phyloP scores from a whole-genome alignment of 805 yeast genomes.

The Scheffersomyces ergatensis region DNA sequence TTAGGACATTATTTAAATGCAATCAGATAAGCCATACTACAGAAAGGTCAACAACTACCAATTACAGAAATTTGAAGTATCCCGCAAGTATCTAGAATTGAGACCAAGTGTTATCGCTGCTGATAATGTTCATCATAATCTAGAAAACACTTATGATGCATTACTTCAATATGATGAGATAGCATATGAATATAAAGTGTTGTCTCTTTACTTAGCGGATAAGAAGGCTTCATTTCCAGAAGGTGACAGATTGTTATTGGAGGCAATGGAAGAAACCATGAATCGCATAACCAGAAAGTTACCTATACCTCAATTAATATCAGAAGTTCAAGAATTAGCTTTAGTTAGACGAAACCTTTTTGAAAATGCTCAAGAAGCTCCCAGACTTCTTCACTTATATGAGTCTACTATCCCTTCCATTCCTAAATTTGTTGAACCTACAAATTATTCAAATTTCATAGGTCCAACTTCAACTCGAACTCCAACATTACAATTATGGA shows the following conservation, averaged over 20 bases:
- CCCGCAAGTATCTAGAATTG: conserved; percentile 10
- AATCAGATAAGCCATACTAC: not conserved
- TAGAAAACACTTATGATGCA: conserved; percentile 12
- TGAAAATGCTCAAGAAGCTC: conserved; percentile 32
- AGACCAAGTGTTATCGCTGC: conserved; percentile 6
- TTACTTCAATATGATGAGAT: conserved; percentile 26
- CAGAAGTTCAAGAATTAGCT: conserved; percentile 18
- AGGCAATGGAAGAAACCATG: conserved; percentile 13
- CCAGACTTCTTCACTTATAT: conserved; percentile 17
- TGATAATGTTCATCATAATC: conserved; percentile 7
- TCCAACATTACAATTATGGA: not conserved
- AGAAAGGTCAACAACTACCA: conserved; percentile 17
- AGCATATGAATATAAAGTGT: conserved; percentile 20
- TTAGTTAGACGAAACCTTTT: conserved; percentile 25
- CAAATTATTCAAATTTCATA: not conserved
- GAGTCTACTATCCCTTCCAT: conserved; percentile 2
- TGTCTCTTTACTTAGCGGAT: conserved; percentile 20
- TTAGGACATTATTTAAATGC: no score
- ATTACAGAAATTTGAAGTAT: conserved; percentile 12
- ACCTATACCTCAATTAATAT: conserved; percentile 19
- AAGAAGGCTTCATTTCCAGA: conserved; percentile 9
- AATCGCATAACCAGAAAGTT: conserved; percentile 18
- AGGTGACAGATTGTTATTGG: conserved; percentile 9
- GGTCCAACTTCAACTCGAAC: not conserved
- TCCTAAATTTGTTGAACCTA: not conserved